Conservation (phyloP, 768 basidiomycete genomes). For the Lactifluus hygrophoroides region DNA sequence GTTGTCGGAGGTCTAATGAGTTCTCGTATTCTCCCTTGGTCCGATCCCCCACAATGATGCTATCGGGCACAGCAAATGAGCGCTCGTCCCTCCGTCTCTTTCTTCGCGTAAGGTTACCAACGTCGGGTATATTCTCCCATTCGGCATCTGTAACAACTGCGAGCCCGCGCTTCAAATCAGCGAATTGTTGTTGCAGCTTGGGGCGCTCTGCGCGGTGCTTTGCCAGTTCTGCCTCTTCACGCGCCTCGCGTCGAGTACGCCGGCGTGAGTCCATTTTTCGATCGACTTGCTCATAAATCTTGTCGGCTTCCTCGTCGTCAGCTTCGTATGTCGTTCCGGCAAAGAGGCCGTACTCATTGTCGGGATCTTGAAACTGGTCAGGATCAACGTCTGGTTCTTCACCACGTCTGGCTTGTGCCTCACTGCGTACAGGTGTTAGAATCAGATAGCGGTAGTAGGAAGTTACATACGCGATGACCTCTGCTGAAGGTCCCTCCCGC, state of each 20-base stretch:
- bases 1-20: constrained; percentile 71
- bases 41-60: constrained; percentile 81
- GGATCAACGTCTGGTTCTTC: constrained; percentile 86
- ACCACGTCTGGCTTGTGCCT: constrained; percentile 77
- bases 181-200: constrained; percentile 93
- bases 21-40: constrained; percentile 69
- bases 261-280: constrained; percentile 83
- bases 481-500: constrained; percentile 87
- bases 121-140: constrained; percentile 95
- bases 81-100: constrained; percentile 81
- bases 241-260: constrained; percentile 67
- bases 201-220: constrained; percentile 82
- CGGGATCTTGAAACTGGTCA: constrained; percentile 93
- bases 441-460: neutral
- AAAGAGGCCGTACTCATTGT: constrained; percentile 94
- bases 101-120: constrained; percentile 90
- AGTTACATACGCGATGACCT: constrained; percentile 68
- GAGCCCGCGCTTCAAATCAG: constrained; percentile 88
- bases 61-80: constrained; percentile 87
- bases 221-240: constrained; percentile 63
- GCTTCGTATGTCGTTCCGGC: constrained; percentile 94
- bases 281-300: constrained; percentile 90
- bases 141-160: constrained; percentile 81
- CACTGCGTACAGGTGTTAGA: constrained; percentile 38
- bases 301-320: constrained; percentile 96